Evolutionary conservation across 129 eudicot species (phyloP).

Genomic region (Rutidosis leptorrhynchoides): DNA sequence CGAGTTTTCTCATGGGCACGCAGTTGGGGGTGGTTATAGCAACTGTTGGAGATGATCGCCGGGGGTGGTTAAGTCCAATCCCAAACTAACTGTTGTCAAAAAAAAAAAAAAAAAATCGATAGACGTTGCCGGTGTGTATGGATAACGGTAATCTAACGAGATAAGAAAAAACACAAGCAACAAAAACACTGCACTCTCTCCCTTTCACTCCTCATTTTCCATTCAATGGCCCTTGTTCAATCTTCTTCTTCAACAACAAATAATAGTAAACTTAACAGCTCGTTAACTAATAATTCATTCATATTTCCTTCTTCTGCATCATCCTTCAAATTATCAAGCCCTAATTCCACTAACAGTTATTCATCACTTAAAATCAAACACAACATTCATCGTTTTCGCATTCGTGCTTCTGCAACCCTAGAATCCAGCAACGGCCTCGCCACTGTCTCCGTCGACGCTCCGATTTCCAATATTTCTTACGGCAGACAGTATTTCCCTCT

Average conservation of each 20-base stretch:
- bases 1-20: too few species aligned
- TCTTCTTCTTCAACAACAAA: not conserved
- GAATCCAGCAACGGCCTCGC: conserved; percentile 71
- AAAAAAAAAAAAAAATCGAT: not conserved
- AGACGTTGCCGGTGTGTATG: not conserved
- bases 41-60: too few species aligned
- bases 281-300: conserved; percentile 23
- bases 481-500: conserved; percentile 89
- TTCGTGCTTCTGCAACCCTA: conserved; percentile 62
- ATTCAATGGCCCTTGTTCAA: conserved; percentile 36
- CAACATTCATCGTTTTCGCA: conserved; percentile 34
- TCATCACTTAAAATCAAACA: conserved; percentile 36
- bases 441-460: conserved; percentile 29
- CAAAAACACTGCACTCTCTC: not conserved
- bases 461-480: conserved; percentile 25
- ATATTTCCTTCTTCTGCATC: conserved; percentile 28
- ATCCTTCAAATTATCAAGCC: conserved; percentile 18
- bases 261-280: not conserved
- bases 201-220: not conserved
- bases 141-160: conserved; percentile 7
- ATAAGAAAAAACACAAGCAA: not conserved
- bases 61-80: too few species aligned
- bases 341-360: conserved; percentile 18
- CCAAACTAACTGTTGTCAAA: too few species aligned
- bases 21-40: too few species aligned